A percentile compares a stretch with the other conserved stretches of the same genome.
Conservation (phyloP, 129 eudicot genomes). For the Oenanthe sinensis region DNA sequence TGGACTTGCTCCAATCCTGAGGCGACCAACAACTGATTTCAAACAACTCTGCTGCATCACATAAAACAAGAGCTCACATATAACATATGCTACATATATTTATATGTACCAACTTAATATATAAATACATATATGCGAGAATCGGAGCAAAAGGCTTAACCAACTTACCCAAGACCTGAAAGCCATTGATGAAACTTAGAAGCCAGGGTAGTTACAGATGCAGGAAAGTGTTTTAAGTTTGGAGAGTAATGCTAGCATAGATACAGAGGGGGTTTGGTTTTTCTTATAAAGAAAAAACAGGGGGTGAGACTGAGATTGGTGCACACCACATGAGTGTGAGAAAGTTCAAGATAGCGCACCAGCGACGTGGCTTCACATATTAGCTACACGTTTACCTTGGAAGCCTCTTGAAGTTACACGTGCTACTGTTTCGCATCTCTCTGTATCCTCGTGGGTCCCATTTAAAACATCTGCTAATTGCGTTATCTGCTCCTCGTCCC, state of each 20-base stretch:
- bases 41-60: not conserved
- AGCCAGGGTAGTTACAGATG: not conserved
- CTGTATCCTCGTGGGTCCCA: not conserved
- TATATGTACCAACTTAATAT: not conserved
- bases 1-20: slow-evolving; percentile 16
- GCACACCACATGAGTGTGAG: too few species aligned
- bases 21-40: slow-evolving; percentile 28
- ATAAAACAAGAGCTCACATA: not conserved
- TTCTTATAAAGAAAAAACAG: not conserved
- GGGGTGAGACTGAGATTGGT: too few species aligned
- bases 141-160: not conserved
- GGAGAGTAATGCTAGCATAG: not conserved
- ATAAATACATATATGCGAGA: not conserved
- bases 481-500: too few species aligned
- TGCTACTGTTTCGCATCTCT: not conserved
- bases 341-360: slow-evolving; percentile 8
- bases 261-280: not conserved
- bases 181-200: slow-evolving; percentile 26
- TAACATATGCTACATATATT: not conserved
- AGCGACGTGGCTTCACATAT: not conserved
- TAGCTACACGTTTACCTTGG: slow-evolving; percentile 3
- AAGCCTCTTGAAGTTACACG: slow-evolving; percentile 28
- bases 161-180: slow-evolving; percentile 39
- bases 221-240: not conserved
- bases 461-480: not conserved